Evolutionary conservation across 805 yeast genomes (phyloP).

Genomic region (Spathaspora girioi): DNA sequence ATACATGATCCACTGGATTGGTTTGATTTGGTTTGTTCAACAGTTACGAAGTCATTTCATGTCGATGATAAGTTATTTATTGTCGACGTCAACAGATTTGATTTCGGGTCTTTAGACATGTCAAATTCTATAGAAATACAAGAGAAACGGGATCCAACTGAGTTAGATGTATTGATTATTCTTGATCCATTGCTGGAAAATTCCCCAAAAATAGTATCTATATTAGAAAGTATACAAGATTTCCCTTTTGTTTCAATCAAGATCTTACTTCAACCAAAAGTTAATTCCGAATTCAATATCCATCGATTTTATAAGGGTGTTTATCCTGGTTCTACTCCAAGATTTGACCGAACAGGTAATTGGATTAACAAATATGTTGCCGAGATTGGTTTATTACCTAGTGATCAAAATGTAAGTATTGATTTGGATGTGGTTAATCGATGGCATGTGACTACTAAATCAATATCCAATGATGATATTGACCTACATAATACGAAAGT

Average conservation of each 20-base stretch:
- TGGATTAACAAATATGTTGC: constrained; percentile 20
- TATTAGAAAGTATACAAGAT: constrained; percentile 37
- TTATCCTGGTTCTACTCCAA: constrained; percentile 28
- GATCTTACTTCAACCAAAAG: constrained; percentile 57
- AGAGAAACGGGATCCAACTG: constrained; percentile 14
- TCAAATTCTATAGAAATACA: constrained; percentile 23
- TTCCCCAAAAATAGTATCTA: constrained; percentile 59
- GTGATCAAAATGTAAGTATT: constrained; percentile 41
- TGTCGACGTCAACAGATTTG: constrained; percentile 44
- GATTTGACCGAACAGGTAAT: constrained; percentile 25
- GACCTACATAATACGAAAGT: constrained; percentile 64
- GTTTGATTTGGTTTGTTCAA: constrained; percentile 45
- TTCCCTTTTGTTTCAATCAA: constrained; percentile 50
- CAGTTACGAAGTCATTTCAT: constrained; percentile 43
- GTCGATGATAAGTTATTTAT: constrained; percentile 38
- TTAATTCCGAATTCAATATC: constrained; percentile 39
- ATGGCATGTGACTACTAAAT: constrained; percentile 62
- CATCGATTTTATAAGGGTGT: constrained; percentile 57
- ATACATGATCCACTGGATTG: constrained; percentile 25
- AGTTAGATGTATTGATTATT: constrained; percentile 55
- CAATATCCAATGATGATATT: constrained; percentile 24
- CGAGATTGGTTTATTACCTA: constrained; percentile 47
- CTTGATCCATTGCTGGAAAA: constrained; percentile 71
- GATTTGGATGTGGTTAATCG: constrained; percentile 59
- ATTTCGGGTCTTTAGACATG: constrained; percentile 32